Evolutionary conservation across 345 rosid species (phyloP).

Genomic region (Eucalyptus sp.): DNA sequence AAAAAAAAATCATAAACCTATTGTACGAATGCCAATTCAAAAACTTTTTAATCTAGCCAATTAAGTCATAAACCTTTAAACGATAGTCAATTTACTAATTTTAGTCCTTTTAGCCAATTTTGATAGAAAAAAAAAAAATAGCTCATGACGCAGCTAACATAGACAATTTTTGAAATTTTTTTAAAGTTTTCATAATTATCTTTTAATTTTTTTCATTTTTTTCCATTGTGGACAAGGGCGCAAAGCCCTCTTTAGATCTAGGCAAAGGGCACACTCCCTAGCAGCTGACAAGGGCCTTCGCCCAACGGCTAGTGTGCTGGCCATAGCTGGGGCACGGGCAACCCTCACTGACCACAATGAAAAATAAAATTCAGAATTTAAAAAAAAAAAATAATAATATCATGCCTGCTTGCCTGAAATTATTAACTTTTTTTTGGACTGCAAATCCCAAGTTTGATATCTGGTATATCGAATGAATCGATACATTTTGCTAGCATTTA

Average conservation of each 20-base stretch:
- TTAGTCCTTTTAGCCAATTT: background rate
- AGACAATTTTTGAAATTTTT: background rate
- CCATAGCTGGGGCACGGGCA: background rate
- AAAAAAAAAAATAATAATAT: no score
- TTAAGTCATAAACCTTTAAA: background rate
- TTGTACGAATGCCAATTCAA: background rate
- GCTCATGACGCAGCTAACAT: no score
- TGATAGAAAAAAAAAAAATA: no score
- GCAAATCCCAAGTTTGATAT: background rate
- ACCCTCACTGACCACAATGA: no score
- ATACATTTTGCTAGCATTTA: background rate
- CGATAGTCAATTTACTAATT: no score
- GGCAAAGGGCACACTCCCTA: background rate
- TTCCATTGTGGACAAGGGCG: background rate
- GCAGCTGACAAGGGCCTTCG: background rate
- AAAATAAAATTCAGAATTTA: background rate
- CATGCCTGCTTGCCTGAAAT: background rate
- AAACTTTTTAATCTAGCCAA: no score
- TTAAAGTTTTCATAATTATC: rapidly evolving
- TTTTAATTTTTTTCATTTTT: no score
- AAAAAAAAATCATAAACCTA: background rate
- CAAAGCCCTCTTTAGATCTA: background rate
- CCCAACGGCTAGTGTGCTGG: background rate
- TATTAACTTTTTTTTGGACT: background rate
- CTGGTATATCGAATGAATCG: background rate